Evolutionary conservation across 768 basidiomycete genomes (phyloP), one percentile per base, ranked within the genome.

Genomic region (Sarcodon sp.): DNA sequence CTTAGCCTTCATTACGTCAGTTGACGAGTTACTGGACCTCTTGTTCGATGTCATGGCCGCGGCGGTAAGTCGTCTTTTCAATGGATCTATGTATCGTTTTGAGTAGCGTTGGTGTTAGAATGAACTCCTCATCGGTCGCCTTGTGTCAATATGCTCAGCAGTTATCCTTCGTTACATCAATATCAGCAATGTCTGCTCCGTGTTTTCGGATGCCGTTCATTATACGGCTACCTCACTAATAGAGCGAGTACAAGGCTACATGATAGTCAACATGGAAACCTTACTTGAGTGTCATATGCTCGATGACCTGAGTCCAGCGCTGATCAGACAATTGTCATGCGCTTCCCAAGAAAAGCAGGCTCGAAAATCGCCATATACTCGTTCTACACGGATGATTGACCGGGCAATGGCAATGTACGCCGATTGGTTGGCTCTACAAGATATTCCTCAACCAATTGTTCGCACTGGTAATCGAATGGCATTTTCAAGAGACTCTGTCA

Each of bases 31-130:
- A 32, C 62, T 98, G 49, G 84, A 90, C 51, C 88, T 92, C 54
- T 75, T 91, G 65, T 90, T 96, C 52, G 78, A 83, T 16, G 80
- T 97, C 12, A 76, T 96, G 63, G 81, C 82, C 34, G 83, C 79
- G 13, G 89, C 92, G 34, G 90, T 92, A 60, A 61, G 76, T 68
- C 6, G 7, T 13, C 50, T 3, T 47, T n/a, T 35, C 11, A n/a
- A 27, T 36, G 16, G 38, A 9, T 49, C 44, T 15, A 15, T n/a
- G n/a, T n/a, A n/a, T 32, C 31, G 11, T 13, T 35, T 16, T 56
- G 39, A 41, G 8, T 41, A 8, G 44, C 8, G 5, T 38, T 7
- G 8, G 27, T 34, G 6, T 4, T 51, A 93, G 84, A 92, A 85
- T 53, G 91, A 98, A 63, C 66, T 98, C 3, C 73, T 96, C 7